These are phyloP conservation scores for Pholiota adiposa DNA, from an alignment of 1,284 basidiomycete species.

Conservation along the genomic window DNA sequence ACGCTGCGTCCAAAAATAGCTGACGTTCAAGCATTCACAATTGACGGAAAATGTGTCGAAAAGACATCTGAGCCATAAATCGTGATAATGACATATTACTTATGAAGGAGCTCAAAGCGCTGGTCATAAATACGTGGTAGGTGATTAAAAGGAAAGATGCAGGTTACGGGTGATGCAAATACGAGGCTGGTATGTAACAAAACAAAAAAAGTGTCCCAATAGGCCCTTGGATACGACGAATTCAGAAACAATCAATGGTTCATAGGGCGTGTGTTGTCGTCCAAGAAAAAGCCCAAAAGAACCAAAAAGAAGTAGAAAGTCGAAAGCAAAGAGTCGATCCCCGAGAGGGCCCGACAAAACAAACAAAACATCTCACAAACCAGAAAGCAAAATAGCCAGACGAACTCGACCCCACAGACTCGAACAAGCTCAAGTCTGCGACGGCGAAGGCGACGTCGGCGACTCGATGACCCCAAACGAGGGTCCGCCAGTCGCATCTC, in stretches of 20 bases:
- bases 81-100: neutral
- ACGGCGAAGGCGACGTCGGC: neutral
- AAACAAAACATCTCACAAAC: neutral
- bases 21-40: neutral
- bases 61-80: neutral
- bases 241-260: neutral
- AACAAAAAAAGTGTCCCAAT: neutral
- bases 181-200: neutral
- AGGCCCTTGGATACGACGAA: neutral
- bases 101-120: neutral
- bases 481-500: slow-evolving; percentile 18
- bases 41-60: too few species aligned
- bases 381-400: neutral
- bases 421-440: neutral
- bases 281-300: neutral
- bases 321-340: neutral
- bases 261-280: too few species aligned
- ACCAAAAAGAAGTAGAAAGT: neutral
- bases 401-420: neutral
- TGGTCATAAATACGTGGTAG: neutral
- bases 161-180: neutral
- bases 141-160: neutral
- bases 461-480: slow-evolving; percentile 24
- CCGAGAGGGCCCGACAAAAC: neutral
- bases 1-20: neutral